These are phyloP conservation scores for Fusarium oxysporum DNA, from an alignment of 2,329 filamentous ascomycete genomes.

Conservation along the genomic window DNA sequence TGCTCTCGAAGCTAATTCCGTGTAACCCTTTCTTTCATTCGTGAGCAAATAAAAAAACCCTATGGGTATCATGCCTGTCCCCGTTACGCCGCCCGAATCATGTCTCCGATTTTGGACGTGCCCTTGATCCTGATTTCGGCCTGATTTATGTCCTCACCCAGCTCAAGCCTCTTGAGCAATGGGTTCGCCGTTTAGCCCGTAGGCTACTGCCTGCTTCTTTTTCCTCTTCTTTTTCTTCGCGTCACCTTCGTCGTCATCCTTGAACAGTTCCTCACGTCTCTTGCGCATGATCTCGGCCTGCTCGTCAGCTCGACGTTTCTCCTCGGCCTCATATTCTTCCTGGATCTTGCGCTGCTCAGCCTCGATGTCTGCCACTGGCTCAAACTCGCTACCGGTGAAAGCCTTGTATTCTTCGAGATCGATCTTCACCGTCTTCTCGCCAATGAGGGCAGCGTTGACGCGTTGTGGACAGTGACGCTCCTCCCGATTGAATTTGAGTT, in stretches of 20 bases:
- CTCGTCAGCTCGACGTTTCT: slow-evolving; percentile 58
- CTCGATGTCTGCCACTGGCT: slow-evolving; percentile 66
- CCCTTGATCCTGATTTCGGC: slow-evolving; percentile 2
- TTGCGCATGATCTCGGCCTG: slow-evolving; percentile 60
- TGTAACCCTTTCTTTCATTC: slow-evolving; percentile 10
- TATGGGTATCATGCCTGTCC: slow-evolving; percentile 44
- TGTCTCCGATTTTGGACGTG: slow-evolving; percentile 19
- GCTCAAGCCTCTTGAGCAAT: slow-evolving; percentile 44
- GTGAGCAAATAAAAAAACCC: slow-evolving; percentile 40
- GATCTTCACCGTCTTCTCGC: slow-evolving; percentile 67
- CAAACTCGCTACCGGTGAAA: slow-evolving; percentile 65
- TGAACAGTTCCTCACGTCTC: slow-evolving; percentile 63
- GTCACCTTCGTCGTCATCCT: slow-evolving; percentile 51
- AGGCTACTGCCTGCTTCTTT: slow-evolving; percentile 50
- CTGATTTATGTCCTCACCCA: slow-evolving; percentile 4
- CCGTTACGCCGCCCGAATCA: slow-evolving; percentile 36
- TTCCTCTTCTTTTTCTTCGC: slow-evolving; percentile 52
- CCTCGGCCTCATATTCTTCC: slow-evolving; percentile 59
- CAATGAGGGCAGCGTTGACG: slow-evolving; percentile 73
- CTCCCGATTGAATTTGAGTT: slow-evolving; percentile 85
- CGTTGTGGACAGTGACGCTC: slow-evolving; percentile 73
- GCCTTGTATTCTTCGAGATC: slow-evolving; percentile 71
- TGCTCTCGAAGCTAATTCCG: slow-evolving; percentile 23
- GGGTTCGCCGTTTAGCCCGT: slow-evolving; percentile 54
- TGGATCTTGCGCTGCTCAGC: slow-evolving; percentile 64